Conservation (phyloP, 257 asterid genomes). For the Penstemon davidsonii region DNA sequence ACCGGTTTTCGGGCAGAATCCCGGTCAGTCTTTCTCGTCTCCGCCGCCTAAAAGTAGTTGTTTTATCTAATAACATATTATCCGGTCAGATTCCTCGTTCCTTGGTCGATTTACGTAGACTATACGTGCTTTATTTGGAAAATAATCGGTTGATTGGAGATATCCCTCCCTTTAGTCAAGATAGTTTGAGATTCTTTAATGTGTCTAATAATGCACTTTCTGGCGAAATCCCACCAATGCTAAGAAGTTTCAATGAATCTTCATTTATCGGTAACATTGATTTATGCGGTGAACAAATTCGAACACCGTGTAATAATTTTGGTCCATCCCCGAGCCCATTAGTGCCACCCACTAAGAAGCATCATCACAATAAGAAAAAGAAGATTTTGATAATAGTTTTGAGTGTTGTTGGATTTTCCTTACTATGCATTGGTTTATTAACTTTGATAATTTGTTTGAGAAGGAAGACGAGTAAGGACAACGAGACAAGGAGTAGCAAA, state of each 20-base stretch:
- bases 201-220: constrained; percentile 69
- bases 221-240: constrained; percentile 64
- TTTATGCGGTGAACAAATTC: constrained; percentile 56
- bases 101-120: constrained; percentile 42
- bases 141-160: constrained; percentile 64
- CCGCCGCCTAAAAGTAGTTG: constrained; percentile 71
- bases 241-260: constrained; percentile 47
- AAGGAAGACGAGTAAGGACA: constrained; percentile 29
- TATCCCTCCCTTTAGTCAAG: constrained; percentile 67
- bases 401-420: constrained; percentile 42
- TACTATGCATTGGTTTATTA: constrained; percentile 32
- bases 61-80: constrained; percentile 54
- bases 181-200: constrained; percentile 68
- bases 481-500: constrained; percentile 33
- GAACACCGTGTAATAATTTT: constrained; percentile 35
- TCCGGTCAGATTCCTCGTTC: constrained; percentile 63
- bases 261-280: constrained; percentile 55
- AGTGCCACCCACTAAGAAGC: constrained; percentile 33
- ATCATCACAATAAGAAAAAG: constrained; percentile 29
- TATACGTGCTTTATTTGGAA: constrained; percentile 65
- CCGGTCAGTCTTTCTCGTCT: constrained; percentile 53
- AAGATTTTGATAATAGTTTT: constrained; percentile 47
- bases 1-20: constrained; percentile 59
- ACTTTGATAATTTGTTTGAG: constrained; percentile 33
- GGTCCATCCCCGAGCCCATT: constrained; percentile 59